Base-by-base conservation (phyloP, 306 rosid genomes). In the Prunus armeniaca region DNA sequence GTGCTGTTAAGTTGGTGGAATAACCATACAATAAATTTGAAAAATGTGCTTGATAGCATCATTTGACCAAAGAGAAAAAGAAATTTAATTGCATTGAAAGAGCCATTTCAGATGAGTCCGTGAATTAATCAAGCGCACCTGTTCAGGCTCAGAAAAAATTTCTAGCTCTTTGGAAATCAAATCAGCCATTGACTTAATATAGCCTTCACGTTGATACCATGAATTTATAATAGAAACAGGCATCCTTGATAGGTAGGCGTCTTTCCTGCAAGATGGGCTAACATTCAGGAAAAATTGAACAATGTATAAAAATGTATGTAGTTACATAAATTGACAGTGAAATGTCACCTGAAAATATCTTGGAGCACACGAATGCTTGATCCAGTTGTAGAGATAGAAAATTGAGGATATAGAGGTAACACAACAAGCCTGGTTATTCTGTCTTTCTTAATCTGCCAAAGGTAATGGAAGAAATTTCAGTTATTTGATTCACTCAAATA, bases 331-430 rank as follows among this genome's bases (percentile, higher is more conserved):
- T 51, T 73, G 67, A 30, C 52, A 74, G 28, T 24, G 41, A 73
- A 61, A 14, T 72, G 79, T 75, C 76, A 96, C 99, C 97, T 88
- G 90, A 93, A 93, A 54, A 82, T 67, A n/a, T 84, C 88, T 70
- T 87, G 87, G 30, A 96, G 91, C 58, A 93, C 96, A 50, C 97
- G 91, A 75, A 96, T 75, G 80, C 99, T 96, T 49, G 99, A 96
- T 80, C 99, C 99, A 60, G 99, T 96, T n/a, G 99, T 96, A 61
- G 99, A 96, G 81, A 96, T 96, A 84, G 99, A 96, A 81, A 88
- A 96, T 70, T 96, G 99, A 70, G 99, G 99, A 84, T 96, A 96
- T 22, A 96, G 86, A 52, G 99, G 99, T 74, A 96, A 86, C 81
- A 96, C 98, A 76, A 96, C 99, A 69, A 96, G 98, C 83, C 89